Evolutionary conservation across 441 rosid species (phyloP), one percentile per base, ranked within the genome.

Genomic region (Syzygium malaccense): DNA sequence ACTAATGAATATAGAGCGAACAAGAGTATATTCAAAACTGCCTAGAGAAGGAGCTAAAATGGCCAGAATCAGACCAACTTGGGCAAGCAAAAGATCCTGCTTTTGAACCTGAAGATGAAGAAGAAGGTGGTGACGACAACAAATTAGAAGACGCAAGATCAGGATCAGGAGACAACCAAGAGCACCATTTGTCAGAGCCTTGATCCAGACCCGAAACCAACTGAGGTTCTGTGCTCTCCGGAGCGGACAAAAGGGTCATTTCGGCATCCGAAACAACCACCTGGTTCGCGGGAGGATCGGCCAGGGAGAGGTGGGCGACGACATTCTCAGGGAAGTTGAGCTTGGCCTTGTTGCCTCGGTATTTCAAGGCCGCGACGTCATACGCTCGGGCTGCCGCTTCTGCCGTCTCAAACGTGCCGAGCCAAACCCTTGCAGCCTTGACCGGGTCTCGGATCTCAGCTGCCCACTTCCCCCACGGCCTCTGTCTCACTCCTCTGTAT

Each of bases 381-480:
- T 89, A 89, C 6, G 90, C 90, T 32, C 55, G 90, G 54, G 90
- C 90, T 6, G 90, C 90, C 3, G 58, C 90, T 55, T 86, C 90
- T 6, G 90, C 88, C 6, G 88, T 89, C 10, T 89, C 86, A 55
- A 86, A 89, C 23, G 90, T 89, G n/a, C 90, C 90, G 32, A 89
- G 55, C 90, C 90, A 89, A 32, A 89, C 90, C 75, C 90, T 56
- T 60, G 90, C 68, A 18, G 90, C 90, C 88, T 56, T 86, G 78
- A 86, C 26, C 15, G 90, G 90, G 88, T 89, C 90, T 57, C 90
- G 55, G 57, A 89, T 89, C 37, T 89, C 90, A 10, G 90, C 90
- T n/a, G 90, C 90, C 90, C 90, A 89, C 80, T 89, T 89, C 26
- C 90, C 90, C 90, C 90, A 89, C 15, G 90, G 88, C 55, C 90